phyloP scores from a whole-genome alignment of 164 flowering plant species.

The Cinnamomum micranthum region DNA sequence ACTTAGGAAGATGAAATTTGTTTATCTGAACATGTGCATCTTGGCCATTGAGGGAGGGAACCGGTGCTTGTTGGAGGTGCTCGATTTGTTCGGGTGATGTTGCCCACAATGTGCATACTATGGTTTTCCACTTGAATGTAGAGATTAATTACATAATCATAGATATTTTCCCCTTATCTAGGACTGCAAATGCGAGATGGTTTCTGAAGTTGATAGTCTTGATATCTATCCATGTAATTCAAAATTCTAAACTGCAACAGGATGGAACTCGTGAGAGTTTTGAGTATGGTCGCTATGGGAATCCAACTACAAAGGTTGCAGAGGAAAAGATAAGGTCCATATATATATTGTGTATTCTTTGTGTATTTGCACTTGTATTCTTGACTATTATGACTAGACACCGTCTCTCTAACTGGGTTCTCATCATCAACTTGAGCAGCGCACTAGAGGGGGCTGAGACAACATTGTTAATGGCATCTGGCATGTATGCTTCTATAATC shows the following conservation, averaged over 20 bases:
- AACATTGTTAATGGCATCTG: constrained; percentile 84
- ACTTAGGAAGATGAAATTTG: too few relatives aligned
- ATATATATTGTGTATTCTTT: constrained; percentile 1
- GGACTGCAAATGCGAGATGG: too few relatives aligned
- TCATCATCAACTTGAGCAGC: constrained; percentile 34
- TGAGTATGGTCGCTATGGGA: constrained; percentile 98
- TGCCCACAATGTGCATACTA: too few relatives aligned
- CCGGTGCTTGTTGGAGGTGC: too few relatives aligned
- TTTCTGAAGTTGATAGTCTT: too few relatives aligned
- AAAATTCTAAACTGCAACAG: constrained; percentile 24
- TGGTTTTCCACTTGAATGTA: too few relatives aligned
- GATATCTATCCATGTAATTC: too few relatives aligned
- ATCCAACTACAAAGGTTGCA: constrained; percentile 69
- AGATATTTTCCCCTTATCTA: too few relatives aligned
- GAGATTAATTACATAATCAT: too few relatives aligned
- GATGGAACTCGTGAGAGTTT: constrained; percentile 72
- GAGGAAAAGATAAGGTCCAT: constrained; percentile 85
- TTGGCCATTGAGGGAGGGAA: too few relatives aligned
- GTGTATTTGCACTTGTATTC: neutral
- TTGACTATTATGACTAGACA: neutral
- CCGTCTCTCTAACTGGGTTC: neutral
- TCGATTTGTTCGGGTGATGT: too few relatives aligned
- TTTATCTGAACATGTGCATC: too few relatives aligned
- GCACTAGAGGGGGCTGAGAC: constrained; percentile 97
- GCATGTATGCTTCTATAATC: constrained; percentile 88